Conservation (phyloP, 805 yeast species). For the Metschnikowia matae region DNA sequence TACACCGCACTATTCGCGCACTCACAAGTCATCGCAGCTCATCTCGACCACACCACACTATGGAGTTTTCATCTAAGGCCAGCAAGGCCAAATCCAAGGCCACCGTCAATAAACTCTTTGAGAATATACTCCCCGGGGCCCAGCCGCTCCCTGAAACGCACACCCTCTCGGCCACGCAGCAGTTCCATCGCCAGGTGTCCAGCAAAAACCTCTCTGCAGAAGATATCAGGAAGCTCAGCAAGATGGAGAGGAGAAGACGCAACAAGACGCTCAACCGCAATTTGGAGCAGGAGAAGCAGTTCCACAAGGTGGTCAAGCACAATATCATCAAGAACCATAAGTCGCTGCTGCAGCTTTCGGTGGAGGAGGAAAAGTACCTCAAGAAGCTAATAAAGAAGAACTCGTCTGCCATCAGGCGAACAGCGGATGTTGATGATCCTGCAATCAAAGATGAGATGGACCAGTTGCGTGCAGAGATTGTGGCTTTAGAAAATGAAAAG, state of each 20-base stretch:
- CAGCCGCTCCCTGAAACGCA: slow-evolving; percentile 4
- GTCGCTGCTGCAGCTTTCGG: slow-evolving; percentile 19
- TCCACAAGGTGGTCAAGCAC: slow-evolving; percentile 35
- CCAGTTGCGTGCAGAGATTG: slow-evolving; percentile 25
- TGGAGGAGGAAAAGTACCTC: slow-evolving; percentile 37
- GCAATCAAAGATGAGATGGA: slow-evolving; percentile 29
- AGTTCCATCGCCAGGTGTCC: slow-evolving; percentile 15
- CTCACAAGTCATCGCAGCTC: neutral
- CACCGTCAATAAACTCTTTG: slow-evolving; percentile 25
- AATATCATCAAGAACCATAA: slow-evolving; percentile 35
- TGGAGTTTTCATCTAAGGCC: slow-evolving; percentile 21
- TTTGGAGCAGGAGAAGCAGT: slow-evolving; percentile 27
- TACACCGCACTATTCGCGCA: too few species aligned
- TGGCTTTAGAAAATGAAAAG: slow-evolving; percentile 21
- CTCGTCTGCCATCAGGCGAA: slow-evolving; percentile 26
- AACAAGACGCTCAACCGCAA: slow-evolving; percentile 27
- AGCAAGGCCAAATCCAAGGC: slow-evolving; percentile 22
- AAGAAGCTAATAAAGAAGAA: slow-evolving; percentile 36
- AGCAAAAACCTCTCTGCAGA: slow-evolving; percentile 15
- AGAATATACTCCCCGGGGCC: slow-evolving; percentile 20
- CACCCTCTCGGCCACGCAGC: slow-evolving; percentile 14
- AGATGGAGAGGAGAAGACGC: slow-evolving; percentile 18
- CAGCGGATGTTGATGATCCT: slow-evolving; percentile 30
- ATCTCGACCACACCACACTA: slow-evolving; percentile 2
- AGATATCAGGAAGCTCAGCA: slow-evolving; percentile 18